A percentile compares a stretch with the other conserved stretches of the same genome.
These are phyloP conservation scores for Coemansia umbellata DNA, from an alignment of 192 early-diverging fungal species.

Conservation along the genomic window DNA sequence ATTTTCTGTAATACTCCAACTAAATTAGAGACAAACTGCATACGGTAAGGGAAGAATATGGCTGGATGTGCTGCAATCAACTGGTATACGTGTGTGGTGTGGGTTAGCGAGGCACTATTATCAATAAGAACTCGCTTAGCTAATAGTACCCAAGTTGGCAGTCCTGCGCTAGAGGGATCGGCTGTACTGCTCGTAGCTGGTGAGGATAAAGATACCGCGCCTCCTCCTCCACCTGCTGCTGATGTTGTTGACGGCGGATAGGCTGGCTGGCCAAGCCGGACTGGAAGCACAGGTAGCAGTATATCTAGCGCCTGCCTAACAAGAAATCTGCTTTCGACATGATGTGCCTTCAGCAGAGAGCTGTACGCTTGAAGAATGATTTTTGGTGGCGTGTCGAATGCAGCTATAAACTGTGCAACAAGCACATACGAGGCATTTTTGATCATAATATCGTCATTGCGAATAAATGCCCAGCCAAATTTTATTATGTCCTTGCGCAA, in stretches of 20 bases:
- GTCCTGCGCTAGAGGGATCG: slow-evolving; percentile 13
- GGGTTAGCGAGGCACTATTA: slow-evolving; percentile 86
- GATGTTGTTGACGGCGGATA: slow-evolving; percentile 8
- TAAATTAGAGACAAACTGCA: slow-evolving; percentile 89
- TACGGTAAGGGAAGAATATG: slow-evolving; percentile 84
- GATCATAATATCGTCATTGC: slow-evolving; percentile 86
- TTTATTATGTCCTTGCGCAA: slow-evolving; percentile 87
- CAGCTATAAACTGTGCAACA: slow-evolving; percentile 87
- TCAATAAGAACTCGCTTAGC: slow-evolving; percentile 87
- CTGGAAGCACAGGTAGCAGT: slow-evolving; percentile 85
- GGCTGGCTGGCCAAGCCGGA: slow-evolving; percentile 61
- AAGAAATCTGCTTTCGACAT: slow-evolving; percentile 78
- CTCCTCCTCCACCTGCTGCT: background rate
- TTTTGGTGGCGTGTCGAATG: slow-evolving; percentile 86
- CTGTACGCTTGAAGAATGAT: slow-evolving; percentile 86
- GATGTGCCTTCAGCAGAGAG: slow-evolving; percentile 82
- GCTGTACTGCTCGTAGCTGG: no score
- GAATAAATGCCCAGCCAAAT: slow-evolving; percentile 87
- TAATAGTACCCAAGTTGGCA: slow-evolving; percentile 84
- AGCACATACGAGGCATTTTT: slow-evolving; percentile 96
- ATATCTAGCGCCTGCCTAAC: slow-evolving; percentile 95
- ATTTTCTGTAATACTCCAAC: slow-evolving; percentile 81
- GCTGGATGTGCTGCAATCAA: slow-evolving; percentile 83
- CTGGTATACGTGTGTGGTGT: slow-evolving; percentile 89
- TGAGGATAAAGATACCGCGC: no score